phyloP scores from a whole-genome alignment of 2,329 filamentous ascomycete species.

The Helotiales sp. region DNA sequence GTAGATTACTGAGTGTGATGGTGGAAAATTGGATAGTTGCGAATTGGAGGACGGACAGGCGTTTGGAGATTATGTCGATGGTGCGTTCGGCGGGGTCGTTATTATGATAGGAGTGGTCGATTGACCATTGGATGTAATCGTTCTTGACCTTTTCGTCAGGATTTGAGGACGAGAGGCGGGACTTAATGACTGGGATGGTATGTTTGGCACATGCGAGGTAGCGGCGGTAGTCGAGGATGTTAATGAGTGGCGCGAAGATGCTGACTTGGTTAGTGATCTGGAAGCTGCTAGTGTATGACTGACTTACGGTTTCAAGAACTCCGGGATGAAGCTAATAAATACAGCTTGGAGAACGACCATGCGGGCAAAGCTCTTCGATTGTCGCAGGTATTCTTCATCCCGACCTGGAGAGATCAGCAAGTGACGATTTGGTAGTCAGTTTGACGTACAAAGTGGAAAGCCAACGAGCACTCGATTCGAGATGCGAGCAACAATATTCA shows the following conservation, averaged over 20 bases:
- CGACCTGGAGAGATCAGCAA: conserved; percentile 20
- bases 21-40: conserved; percentile 39
- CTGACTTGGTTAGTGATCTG: conserved; percentile 25
- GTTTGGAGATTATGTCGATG: conserved; percentile 31
- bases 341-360: conserved; percentile 38
- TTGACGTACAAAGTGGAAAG: conserved; percentile 30
- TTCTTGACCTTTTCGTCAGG: conserved; percentile 32
- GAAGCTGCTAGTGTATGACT: conserved; percentile 25
- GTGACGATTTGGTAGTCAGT: background rate
- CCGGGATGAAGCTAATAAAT: conserved; percentile 34
- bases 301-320: conserved; percentile 35
- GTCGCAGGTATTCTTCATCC: conserved; percentile 38
- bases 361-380: conserved; percentile 34
- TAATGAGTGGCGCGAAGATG: conserved; percentile 21
- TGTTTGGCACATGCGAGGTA: conserved; percentile 32
- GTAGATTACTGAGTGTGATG: conserved; percentile 41
- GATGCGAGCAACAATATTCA: conserved; percentile 30
- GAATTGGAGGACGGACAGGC: conserved; percentile 29
- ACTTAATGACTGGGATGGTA: conserved; percentile 37
- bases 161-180: conserved; percentile 30
- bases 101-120: conserved; percentile 37
- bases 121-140: conserved; percentile 43
- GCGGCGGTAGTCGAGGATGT: conserved; percentile 22
- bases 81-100: conserved; percentile 40
- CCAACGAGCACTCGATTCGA: conserved; percentile 36